Evolutionary conservation across 164 flowering plant genomes (phyloP), one percentile per base, ranked within the genome.

Genomic region (Magnolia sinica): DNA sequence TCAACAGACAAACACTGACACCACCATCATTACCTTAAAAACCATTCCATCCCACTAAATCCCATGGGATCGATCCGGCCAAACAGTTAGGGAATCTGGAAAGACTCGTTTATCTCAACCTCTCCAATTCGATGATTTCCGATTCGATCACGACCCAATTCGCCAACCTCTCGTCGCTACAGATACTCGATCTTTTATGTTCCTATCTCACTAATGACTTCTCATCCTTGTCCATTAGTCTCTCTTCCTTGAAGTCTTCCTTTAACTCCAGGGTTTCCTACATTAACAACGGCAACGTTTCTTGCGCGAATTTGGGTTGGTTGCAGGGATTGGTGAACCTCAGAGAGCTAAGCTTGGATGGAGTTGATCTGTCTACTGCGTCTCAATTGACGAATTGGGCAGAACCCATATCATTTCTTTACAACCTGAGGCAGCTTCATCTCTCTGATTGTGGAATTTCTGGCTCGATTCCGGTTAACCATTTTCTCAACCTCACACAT

Each of bases 131-230:
- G 1, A 73, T 55, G 73, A 61, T 76, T 63, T 67, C 72, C 1
- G 82, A 71, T 55, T 55, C 75, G 58, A 70, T 80, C 19, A 63
- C 73, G 11, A 71, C 59, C 49, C 82, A 80, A 55, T 65, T 80
- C 3, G 19, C 68, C 14, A 80, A 80, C 75, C 73, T 80, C 50
- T 74, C 82, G 20, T 74, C 68, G 61, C 24, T 81, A 13, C 71
- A 11, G n/a, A 23, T n/a, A 50, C 80, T 77, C 19, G 77, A 81
- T 59, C 73, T 81, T 69, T 81, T 80, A 1, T 81, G 75, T 50
- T 74, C 83, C 11, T 31, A 11, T 1, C 20, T 0, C 45, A 71
- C 65, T 8, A 0, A 8, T 5, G 77, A 81, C 37, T 19, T 51
- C 72, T 81, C 80, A 55, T 29, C 80, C 7, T 7, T 65, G 18